Percentiles rank a stretch among this genome's conserved stretches.
These are phyloP conservation scores for Omphalea diandra DNA, from an alignment of 441 rosid genomes.

Conservation along the genomic window DNA sequence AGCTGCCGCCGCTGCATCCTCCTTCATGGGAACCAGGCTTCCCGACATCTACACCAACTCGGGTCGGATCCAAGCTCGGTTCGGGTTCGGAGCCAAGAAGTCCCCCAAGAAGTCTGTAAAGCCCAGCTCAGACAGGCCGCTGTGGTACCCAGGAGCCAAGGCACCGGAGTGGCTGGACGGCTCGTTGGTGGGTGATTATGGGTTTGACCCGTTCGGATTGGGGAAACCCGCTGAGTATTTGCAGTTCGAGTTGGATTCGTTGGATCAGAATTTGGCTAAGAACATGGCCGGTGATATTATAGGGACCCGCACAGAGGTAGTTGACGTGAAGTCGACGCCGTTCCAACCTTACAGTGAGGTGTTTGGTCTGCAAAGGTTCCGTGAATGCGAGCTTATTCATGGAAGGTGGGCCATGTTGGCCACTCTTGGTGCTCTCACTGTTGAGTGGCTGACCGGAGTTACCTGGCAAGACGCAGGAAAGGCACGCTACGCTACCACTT, in stretches of 20 bases:
- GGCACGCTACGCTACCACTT: conserved; percentile 54
- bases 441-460: conserved; percentile 88
- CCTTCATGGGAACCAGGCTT: conserved; percentile 73
- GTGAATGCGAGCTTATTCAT: conserved; percentile 93
- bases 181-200: conserved; percentile 80
- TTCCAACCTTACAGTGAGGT: conserved; percentile 93
- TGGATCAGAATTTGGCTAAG: conserved; percentile 91
- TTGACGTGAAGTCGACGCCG: conserved; percentile 74
- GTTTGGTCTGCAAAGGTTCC: conserved; percentile 84
- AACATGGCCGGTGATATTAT: conserved; percentile 70
- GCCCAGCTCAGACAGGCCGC: conserved; percentile 54
- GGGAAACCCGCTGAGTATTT: conserved; percentile 93
- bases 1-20: conserved; percentile 66
- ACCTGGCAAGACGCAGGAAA: conserved; percentile 99
- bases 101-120: conserved; percentile 47
- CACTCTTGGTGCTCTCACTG: conserved; percentile 81
- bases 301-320: conserved; percentile 63
- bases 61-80: conserved; percentile 67
- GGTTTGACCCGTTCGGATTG: conserved; percentile 87
- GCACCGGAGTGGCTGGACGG: conserved; percentile 89
- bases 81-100: conserved; percentile 65
- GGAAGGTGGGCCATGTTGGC: conserved; percentile 99
- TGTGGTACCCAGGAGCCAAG: conserved; percentile 89
- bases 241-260: conserved; percentile 76
- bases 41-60: conserved; percentile 45